Evolutionary conservation across 2,329 filamentous ascomycete species (phyloP), one percentile per base, ranked within the genome.

Genomic region (Coniella lustricola): DNA sequence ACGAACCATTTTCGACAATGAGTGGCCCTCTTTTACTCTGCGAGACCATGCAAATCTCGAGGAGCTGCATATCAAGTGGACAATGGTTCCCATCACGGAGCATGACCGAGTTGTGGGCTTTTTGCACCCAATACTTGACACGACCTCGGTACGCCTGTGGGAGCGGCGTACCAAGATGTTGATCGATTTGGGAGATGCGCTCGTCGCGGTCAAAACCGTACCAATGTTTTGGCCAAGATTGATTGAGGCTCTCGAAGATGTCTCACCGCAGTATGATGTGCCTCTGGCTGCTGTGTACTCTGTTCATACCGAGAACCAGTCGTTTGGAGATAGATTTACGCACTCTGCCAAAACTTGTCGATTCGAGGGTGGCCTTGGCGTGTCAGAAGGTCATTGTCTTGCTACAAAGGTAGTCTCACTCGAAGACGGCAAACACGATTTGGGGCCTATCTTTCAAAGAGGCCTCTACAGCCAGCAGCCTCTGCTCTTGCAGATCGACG

Each of bases 281-380:
- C 74, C 74, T 3, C 59, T 77, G 39, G 74, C 72, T 4, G 68
- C 76, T 46, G 60, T 77, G 4, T 77, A 77, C 53, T 73, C 71
- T 2, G 68, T 75, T n/a, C 63, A 68, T 4, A 64, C 69, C 21
- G 67, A 70, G 25, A 59, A 61, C 4, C 60, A 66, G 4, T 58
- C 58, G 0, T 47, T 40, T 51, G 51, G 38, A 20, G 51, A 58
- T n/a, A 44, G 54, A 2, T 44, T 53, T 4, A 63, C 64, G 32
- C 57, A 63, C 14, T 61, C 58, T 13, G 55, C 63, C 21, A 67
- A 63, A 36, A 57, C 62, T 3, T 75, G 71, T 45, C 65, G 58
- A 0, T 62, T 75, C 1, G 70, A 72, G 44, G 73, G 73, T 21
- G 67, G 67, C 0, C 59, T 76, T 3, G 73, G 72, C 10, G 69